Conservation (phyloP, 306 rosid species). For the Trichosanthes truncata region DNA sequence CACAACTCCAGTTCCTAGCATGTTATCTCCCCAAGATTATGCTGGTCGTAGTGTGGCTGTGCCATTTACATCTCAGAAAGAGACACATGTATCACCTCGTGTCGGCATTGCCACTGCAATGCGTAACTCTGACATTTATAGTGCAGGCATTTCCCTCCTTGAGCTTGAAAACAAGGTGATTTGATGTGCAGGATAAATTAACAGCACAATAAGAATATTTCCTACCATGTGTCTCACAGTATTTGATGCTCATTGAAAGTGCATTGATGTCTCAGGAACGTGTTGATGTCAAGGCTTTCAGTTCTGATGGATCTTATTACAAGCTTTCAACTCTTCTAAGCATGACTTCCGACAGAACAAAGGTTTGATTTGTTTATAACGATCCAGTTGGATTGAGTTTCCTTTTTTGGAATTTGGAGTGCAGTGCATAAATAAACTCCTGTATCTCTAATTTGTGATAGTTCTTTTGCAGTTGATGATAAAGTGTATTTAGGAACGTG, state of each 20-base stretch:
- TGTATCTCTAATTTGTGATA: not conserved
- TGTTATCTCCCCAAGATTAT: constrained; percentile 93
- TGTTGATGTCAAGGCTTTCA: constrained; percentile 76
- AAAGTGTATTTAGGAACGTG: not conserved
- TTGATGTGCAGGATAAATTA: constrained; percentile 11
- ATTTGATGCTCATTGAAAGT: constrained; percentile 22
- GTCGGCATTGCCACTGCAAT: constrained; percentile 82
- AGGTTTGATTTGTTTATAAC: constrained; percentile 32
- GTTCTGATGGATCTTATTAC: constrained; percentile 84
- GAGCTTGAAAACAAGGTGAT: constrained; percentile 94
- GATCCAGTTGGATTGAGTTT: not conserved
- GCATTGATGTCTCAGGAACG: constrained; percentile 51
- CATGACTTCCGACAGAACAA: constrained; percentile 92
- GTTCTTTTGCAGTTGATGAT: not conserved
- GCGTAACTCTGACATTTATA: constrained; percentile 48
- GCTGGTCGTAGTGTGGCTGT: constrained; percentile 50
- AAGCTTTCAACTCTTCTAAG: constrained; percentile 77
- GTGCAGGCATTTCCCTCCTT: constrained; percentile 79
- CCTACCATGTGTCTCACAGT: not conserved
- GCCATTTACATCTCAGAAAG: constrained; percentile 71
- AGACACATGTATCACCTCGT: constrained; percentile 58
- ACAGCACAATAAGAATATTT: not conserved
- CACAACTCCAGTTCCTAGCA: constrained; percentile 68
- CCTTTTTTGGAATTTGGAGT: not conserved
- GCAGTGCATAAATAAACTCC: not conserved